phyloP scores from a whole-genome alignment of 805 yeast genomes.

The Grigorovia jiainica region DNA sequence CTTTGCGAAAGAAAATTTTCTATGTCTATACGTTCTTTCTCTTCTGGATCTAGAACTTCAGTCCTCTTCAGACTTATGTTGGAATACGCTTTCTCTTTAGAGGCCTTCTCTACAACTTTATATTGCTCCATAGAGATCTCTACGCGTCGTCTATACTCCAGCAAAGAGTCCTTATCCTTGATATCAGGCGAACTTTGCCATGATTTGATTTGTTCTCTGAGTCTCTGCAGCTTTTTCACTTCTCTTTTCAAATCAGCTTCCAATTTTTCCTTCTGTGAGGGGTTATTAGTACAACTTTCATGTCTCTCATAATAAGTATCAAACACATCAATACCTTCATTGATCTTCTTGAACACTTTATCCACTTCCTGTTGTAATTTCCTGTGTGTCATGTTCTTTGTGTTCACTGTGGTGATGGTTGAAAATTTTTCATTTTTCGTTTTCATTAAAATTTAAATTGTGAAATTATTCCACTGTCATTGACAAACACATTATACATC shows the following conservation, averaged over 20 bases:
- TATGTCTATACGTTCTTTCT: constrained; percentile 67
- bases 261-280: constrained; percentile 85
- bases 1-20: constrained; percentile 56
- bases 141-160: constrained; percentile 66
- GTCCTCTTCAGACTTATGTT: constrained; percentile 79
- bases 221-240: constrained; percentile 85
- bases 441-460: too few relatives aligned
- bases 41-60: constrained; percentile 61
- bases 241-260: constrained; percentile 91
- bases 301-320: constrained; percentile 83
- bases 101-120: constrained; percentile 87
- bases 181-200: constrained; percentile 91
- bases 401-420: not conserved
- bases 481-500: too few relatives aligned
- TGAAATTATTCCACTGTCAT: too few relatives aligned
- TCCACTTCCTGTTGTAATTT: constrained; percentile 68
- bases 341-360: constrained; percentile 75
- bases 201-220: constrained; percentile 88
- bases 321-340: constrained; percentile 81
- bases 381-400: constrained; percentile 34
- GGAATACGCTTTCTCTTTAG: constrained; percentile 88
- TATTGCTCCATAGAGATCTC: constrained; percentile 88
- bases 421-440: not conserved
- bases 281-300: constrained; percentile 62
- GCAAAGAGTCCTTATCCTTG: constrained; percentile 75